phyloP scores from a whole-genome alignment of 2,329 filamentous ascomycete species.

The Claviceps africana region DNA sequence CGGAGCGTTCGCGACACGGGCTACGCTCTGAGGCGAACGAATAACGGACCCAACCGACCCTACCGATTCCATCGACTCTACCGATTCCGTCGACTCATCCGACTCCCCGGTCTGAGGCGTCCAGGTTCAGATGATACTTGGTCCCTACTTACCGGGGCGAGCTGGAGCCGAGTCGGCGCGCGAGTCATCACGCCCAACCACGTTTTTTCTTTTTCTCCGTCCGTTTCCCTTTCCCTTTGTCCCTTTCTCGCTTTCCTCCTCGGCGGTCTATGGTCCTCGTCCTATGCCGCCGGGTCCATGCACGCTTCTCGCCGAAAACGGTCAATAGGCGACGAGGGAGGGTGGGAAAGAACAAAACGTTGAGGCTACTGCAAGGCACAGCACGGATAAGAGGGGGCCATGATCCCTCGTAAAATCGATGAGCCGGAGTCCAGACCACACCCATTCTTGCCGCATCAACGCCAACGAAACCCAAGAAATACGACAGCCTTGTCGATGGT shows the following conservation, averaged over 20 bases:
- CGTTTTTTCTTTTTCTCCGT: background rate
- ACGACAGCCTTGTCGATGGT: background rate
- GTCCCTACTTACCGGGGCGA: no score
- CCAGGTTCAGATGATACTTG: background rate
- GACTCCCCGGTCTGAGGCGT: background rate
- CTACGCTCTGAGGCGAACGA: background rate
- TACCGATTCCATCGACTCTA: no score
- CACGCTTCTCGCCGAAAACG: background rate
- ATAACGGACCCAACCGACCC: background rate
- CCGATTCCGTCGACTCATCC: no score
- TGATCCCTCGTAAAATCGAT: background rate
- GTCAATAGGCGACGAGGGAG: background rate
- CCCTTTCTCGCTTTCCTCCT: background rate
- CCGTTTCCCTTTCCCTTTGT: background rate
- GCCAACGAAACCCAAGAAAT: no score
- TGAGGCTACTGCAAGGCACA: conserved; percentile 4
- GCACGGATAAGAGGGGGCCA: background rate
- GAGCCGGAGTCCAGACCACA: background rate
- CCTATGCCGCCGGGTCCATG: background rate
- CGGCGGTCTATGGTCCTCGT: background rate
- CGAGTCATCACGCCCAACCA: background rate
- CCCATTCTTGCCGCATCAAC: background rate
- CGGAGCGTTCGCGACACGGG: background rate
- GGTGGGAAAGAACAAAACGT: background rate
- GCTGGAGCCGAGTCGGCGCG: background rate